A percentile compares a stretch with the other conserved stretches of the same genome.
Evolutionary conservation across 768 basidiomycete genomes (phyloP).

Genomic region (Leccinum obscurum): DNA sequence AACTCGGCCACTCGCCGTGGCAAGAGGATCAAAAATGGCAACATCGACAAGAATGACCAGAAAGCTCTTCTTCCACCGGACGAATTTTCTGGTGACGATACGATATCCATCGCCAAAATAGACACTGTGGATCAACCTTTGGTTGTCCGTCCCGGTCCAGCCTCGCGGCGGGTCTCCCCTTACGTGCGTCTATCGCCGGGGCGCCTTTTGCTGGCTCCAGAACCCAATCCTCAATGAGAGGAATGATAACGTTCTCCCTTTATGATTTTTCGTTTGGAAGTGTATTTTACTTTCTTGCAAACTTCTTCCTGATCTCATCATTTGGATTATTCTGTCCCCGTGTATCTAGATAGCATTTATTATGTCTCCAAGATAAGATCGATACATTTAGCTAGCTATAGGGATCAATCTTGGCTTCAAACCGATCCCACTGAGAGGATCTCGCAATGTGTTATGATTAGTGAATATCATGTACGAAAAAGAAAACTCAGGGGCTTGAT

Average conservation of each 20-base stretch:
- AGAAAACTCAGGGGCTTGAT: not conserved
- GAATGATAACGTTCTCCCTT: not conserved
- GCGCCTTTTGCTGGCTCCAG: slow-evolving; percentile 21
- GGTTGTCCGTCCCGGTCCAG: not conserved
- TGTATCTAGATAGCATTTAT: not conserved
- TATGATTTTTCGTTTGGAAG: not conserved
- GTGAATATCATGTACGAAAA: not conserved
- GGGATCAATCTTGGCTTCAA: not conserved
- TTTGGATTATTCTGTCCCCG: not conserved
- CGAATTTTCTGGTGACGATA: slow-evolving; percentile 5
- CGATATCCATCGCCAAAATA: not conserved
- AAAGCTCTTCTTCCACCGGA: slow-evolving; percentile 21
- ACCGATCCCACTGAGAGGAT: not conserved
- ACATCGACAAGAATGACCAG: not conserved
- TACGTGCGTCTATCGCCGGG: slow-evolving; percentile 17
- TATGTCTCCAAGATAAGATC: slow-evolving; percentile 2
- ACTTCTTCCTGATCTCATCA: not conserved
- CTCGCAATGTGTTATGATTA: not conserved
- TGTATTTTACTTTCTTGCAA: not conserved
- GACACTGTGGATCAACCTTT: slow-evolving; percentile 21
- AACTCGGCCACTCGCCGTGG: slow-evolving; percentile 2
- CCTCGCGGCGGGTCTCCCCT: slow-evolving; percentile 19
- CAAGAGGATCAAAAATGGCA: slow-evolving; percentile 10
- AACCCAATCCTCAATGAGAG: slow-evolving; percentile 5
- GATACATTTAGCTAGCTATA: not conserved